A percentile compares a stretch with the other conserved stretches of the same genome.
phyloP scores from a whole-genome alignment of 176 grass and related monocot genomes.

The Thalia dealbata region DNA sequence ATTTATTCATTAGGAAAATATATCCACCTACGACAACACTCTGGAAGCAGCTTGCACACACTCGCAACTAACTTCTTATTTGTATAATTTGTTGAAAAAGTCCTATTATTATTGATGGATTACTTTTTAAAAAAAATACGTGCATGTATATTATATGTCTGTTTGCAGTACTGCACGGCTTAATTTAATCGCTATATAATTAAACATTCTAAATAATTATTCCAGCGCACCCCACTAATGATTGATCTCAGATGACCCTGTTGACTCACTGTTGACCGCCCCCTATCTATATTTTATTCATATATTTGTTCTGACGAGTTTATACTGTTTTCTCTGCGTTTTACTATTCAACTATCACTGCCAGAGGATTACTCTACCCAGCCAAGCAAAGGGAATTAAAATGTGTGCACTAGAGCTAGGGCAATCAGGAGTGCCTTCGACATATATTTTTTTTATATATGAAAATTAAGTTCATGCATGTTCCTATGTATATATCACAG shows the following conservation, averaged over 20 bases:
- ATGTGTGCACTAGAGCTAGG: neutral
- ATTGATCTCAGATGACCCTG: constrained; percentile 31
- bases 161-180: neutral
- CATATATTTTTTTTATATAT: too few relatives aligned
- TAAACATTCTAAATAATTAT: neutral
- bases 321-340: neutral
- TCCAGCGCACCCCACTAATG: constrained; percentile 18
- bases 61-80: neutral
- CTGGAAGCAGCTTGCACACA: neutral
- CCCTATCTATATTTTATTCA: neutral
- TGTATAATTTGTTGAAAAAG: too few relatives aligned
- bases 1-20: neutral
- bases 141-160: too few relatives aligned
- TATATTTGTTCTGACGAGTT: neutral
- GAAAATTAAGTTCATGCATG: too few relatives aligned
- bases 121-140: too few relatives aligned
- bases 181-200: neutral
- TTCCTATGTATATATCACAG: too few relatives aligned
- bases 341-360: too few relatives aligned
- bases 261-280: constrained; percentile 14
- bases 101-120: neutral
- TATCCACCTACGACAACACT: neutral
- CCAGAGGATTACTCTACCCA: neutral
- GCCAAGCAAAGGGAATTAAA: neutral
- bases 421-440: too few relatives aligned